Conservation (phyloP, 257 asterid species). For the Perilla frutescens region DNA sequence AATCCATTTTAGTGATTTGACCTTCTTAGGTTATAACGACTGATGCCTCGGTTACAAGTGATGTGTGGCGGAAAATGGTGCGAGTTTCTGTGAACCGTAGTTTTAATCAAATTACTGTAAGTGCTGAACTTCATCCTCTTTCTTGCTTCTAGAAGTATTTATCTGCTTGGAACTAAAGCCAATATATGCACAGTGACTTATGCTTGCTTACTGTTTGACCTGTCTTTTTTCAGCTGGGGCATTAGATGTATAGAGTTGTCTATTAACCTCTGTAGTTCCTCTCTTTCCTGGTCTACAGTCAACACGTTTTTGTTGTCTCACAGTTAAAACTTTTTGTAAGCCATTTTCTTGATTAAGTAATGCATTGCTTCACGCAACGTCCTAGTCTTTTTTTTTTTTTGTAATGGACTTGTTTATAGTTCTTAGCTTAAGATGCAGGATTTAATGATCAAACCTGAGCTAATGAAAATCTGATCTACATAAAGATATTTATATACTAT, state of each 20-base stretch:
- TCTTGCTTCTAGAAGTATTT: constrained; percentile 14
- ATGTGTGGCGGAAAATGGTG: constrained; percentile 95
- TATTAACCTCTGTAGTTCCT: not conserved
- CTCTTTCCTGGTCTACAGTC: constrained; percentile 11
- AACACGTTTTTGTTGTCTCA: not conserved
- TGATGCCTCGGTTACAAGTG: constrained; percentile 82
- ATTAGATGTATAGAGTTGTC: constrained; percentile 18
- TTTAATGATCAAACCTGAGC: constrained; percentile 8
- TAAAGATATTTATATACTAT: not conserved
- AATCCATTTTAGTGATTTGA: constrained; percentile 33
- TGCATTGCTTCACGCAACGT: not conserved
- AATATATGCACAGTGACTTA: not conserved
- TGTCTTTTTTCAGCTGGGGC: not conserved
- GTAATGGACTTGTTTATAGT: not conserved
- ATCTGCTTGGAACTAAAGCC: not conserved
- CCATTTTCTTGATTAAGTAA: not conserved
- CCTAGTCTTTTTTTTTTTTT: constrained; percentile 10
- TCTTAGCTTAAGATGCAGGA: constrained; percentile 12
- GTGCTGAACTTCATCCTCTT: constrained; percentile 35
- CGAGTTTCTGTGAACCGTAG: constrained; percentile 87
- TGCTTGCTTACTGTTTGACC: not conserved
- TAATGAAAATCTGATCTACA: not conserved
- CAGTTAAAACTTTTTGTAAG: not conserved
- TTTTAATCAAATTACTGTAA: constrained; percentile 93
- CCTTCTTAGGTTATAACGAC: constrained; percentile 83